Conservation (phyloP, 2,329 filamentous ascomycete species). For the Fusarium nisikadoi region DNA sequence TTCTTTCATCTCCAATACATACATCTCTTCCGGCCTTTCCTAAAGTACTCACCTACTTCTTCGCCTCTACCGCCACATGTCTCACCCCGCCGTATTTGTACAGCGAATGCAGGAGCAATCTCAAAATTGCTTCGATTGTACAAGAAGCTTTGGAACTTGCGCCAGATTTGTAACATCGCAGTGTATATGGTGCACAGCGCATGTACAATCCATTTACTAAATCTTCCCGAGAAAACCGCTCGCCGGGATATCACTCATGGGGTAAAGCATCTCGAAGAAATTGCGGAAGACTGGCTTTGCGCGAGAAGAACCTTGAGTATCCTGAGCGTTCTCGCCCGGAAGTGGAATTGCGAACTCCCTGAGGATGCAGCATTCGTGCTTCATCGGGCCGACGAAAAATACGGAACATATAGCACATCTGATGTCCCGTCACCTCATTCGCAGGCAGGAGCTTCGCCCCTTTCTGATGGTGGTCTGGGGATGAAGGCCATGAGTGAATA, state of each 20-base stretch:
- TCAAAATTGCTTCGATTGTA: slow-evolving; percentile 96
- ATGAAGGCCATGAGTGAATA: slow-evolving; percentile 45
- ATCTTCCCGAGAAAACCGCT: slow-evolving; percentile 91
- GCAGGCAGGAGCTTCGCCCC: slow-evolving; percentile 47
- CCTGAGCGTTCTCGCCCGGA: slow-evolving; percentile 83
- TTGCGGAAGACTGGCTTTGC: slow-evolving; percentile 93
- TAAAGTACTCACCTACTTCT: slow-evolving; percentile 84
- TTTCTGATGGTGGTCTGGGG: slow-evolving; percentile 44
- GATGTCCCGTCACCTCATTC: slow-evolving; percentile 67
- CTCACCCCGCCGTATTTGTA: slow-evolving; percentile 90
- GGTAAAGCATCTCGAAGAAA: slow-evolving; percentile 91
- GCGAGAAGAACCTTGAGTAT: slow-evolving; percentile 87
- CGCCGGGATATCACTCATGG: slow-evolving; percentile 90
- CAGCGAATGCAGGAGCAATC: slow-evolving; percentile 86
- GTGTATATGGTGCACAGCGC: slow-evolving; percentile 96
- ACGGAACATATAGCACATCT: slow-evolving; percentile 74
- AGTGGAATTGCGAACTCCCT: slow-evolving; percentile 89
- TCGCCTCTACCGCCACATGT: slow-evolving; percentile 89
- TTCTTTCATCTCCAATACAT: slow-evolving; percentile 97
- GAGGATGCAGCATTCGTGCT: slow-evolving; percentile 83
- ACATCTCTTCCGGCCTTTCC: slow-evolving; percentile 92
- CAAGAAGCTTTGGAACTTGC: slow-evolving; percentile 88
- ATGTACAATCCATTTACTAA: slow-evolving; percentile 93
- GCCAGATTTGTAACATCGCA: slow-evolving; percentile 95
- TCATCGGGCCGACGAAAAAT: slow-evolving; percentile 81